Conservation (phyloP, 1,284 basidiomycete genomes). For the Schizopora paradoxa region DNA sequence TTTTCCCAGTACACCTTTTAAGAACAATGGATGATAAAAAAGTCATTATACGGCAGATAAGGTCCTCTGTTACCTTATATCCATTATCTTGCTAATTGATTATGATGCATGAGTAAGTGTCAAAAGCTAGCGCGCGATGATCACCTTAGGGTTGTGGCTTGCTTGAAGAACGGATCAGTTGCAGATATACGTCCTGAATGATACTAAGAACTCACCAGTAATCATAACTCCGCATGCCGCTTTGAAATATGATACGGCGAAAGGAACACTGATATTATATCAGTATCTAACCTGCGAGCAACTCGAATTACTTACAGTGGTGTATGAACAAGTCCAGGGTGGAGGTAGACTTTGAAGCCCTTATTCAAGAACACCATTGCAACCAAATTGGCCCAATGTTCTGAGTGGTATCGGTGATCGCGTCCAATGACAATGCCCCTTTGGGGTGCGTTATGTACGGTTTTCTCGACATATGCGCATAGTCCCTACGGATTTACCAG, state of each 20-base stretch:
- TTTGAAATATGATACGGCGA: constrained; percentile 57
- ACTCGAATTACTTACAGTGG: constrained; percentile 56
- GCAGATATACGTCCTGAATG: neutral
- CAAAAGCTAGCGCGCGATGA: neutral
- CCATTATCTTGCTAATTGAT: constrained; percentile 70
- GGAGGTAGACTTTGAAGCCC: constrained; percentile 66
- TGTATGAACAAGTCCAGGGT: constrained; percentile 69
- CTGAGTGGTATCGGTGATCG: constrained; percentile 77
- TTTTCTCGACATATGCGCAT: constrained; percentile 59
- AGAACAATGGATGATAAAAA: neutral
- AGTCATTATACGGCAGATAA: neutral
- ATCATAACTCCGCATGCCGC: constrained; percentile 86
- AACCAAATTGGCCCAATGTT: constrained; percentile 69
- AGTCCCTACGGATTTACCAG: constrained; percentile 48
- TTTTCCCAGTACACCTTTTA: constrained; percentile 80
- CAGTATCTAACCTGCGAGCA: neutral
- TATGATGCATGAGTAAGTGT: neutral
- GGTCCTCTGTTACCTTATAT: constrained; percentile 54
- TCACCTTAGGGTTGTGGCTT: constrained; percentile 80
- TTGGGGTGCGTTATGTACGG: constrained; percentile 44
- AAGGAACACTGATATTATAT: constrained; percentile 65
- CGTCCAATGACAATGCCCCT: constrained; percentile 77
- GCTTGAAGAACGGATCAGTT: constrained; percentile 37
- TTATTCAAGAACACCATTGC: constrained; percentile 61
- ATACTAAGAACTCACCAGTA: constrained; percentile 46